phyloP scores from a whole-genome alignment of 441 rosid species.

The Erysimum pusillum region DNA sequence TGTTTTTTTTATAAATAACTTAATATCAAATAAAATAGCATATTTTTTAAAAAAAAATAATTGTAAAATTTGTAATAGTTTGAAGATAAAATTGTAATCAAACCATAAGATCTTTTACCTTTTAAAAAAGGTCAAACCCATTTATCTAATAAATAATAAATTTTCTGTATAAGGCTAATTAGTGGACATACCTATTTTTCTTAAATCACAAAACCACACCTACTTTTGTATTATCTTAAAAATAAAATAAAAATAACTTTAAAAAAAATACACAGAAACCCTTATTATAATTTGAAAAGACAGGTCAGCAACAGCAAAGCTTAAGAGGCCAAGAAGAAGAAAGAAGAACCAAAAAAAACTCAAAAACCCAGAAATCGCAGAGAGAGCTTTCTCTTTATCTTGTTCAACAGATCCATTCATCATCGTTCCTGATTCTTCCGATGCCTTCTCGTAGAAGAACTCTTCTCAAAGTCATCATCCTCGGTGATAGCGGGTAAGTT shows the following conservation, averaged over 20 bases:
- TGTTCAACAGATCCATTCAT: neutral
- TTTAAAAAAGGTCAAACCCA: neutral
- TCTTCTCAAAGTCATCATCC: conserved; percentile 88
- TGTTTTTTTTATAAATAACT: neutral
- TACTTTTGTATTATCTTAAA: neutral
- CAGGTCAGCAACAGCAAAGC: conserved; percentile 34
- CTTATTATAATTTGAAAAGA: neutral
- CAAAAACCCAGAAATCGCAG: conserved; percentile 28
- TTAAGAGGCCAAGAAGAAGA: neutral
- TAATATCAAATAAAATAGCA: neutral
- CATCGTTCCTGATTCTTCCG: conserved; percentile 12
- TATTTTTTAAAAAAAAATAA: neutral
- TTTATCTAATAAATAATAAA: neutral
- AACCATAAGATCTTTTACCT: neutral
- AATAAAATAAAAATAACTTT: neutral
- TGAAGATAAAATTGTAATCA: neutral
- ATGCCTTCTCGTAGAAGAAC: conserved; percentile 81
- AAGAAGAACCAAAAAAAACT: neutral
- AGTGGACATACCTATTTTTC: neutral
- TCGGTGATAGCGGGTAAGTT: conserved; percentile 82
- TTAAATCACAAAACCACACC: too few species aligned
- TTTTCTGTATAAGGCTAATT: neutral
- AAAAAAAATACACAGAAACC: too few species aligned
- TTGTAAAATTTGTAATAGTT: too few species aligned
- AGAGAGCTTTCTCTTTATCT: conserved; percentile 13